Evolutionary conservation across 2,329 filamentous ascomycete genomes (phyloP).

Genomic region (Cercospora zeina): DNA sequence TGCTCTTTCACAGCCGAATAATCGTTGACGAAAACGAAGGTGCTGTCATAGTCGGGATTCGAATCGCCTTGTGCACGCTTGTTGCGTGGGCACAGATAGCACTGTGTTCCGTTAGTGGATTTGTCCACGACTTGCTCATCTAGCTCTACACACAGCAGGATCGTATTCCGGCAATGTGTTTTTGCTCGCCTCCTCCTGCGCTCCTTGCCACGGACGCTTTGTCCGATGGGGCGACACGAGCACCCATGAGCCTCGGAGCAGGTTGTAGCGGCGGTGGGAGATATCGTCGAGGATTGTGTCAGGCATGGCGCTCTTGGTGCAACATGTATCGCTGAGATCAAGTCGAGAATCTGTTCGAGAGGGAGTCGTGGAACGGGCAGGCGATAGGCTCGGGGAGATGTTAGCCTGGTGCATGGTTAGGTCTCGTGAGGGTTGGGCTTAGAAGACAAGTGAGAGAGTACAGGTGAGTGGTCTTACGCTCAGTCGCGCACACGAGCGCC

Average conservation of each 20-base stretch:
- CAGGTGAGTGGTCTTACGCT: constrained; percentile 2
- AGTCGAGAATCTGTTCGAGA: constrained; percentile 25
- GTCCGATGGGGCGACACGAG: constrained; percentile 94
- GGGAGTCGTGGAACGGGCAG: constrained; percentile 23
- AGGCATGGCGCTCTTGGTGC: constrained; percentile 42
- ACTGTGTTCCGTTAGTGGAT: constrained; percentile 53
- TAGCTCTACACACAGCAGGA: constrained; percentile 49
- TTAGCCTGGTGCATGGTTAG: constrained; percentile 35
- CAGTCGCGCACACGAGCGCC: constrained; percentile 9
- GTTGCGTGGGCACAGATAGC: constrained; percentile 93
- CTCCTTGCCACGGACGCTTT: constrained; percentile 91
- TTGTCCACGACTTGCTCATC: neutral
- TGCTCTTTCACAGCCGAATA: constrained; percentile 95
- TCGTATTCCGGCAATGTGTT: constrained; percentile 73
- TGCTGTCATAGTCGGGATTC: constrained; percentile 83
- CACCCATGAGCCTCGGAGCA: constrained; percentile 84
- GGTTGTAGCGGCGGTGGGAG: constrained; percentile 91
- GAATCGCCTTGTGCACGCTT: constrained; percentile 79
- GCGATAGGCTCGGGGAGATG: constrained; percentile 28
- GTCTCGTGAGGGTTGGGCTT: neutral
- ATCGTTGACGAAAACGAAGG: constrained; percentile 95
- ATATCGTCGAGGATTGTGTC: constrained; percentile 79
- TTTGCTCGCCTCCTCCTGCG: constrained; percentile 51
- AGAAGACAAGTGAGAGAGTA: constrained; percentile 22
- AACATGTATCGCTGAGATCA: constrained; percentile 15